Evolutionary conservation across 1,284 basidiomycete species (phyloP), one percentile per base, ranked within the genome.

Genomic region (Ustilago hordei): DNA sequence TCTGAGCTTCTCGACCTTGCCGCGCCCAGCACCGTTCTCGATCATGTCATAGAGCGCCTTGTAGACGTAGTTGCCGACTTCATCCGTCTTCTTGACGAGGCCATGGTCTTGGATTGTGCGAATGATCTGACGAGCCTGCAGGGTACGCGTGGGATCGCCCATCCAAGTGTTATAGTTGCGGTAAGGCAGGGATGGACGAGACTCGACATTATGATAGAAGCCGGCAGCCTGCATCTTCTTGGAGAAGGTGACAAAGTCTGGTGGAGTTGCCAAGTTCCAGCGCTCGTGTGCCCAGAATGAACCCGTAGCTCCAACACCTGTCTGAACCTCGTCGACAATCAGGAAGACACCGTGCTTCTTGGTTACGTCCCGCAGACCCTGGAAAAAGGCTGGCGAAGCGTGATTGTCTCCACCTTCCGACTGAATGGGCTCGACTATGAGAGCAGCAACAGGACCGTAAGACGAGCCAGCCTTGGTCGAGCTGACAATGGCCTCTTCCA

Each of bases 361-460:
- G 57, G 89, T 88, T 54, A 89, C 82, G 15, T 87, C 85, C 39
- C 88, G 83, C 19, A 90, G 84, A 12, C 84, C 85, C 54, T 87
- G 87, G 88, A 90, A 90, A 85, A 89, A 90, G 39, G 79, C 72
- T 17, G 87, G 86, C 8, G 87, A 88, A 11, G 89, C 89, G 80
- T 90, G 89, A 69, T 88, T 87, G 85, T 90, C 89, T 11, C 89
- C 89, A 11, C 89, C 89, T 80, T 89, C 89, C n/a, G 88, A 88
- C 62, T 89, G 87, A 70, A 90, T 88, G 13, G 89, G 89, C 81
- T 90, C 89, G 69, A 90, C 88, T 69, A 90, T 89, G 48, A 90
- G 84, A 0, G 89, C 89, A 1, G 89, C 89, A 39, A 90, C 87
- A 1, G 88, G 88, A 67, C 85, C 85, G 50, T 72, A 57, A 3